Percentiles rank a stretch among this genome's conserved stretches.
Evolutionary conservation across 805 yeast species (phyloP).

Genomic region (Ogataea nonfermentans): DNA sequence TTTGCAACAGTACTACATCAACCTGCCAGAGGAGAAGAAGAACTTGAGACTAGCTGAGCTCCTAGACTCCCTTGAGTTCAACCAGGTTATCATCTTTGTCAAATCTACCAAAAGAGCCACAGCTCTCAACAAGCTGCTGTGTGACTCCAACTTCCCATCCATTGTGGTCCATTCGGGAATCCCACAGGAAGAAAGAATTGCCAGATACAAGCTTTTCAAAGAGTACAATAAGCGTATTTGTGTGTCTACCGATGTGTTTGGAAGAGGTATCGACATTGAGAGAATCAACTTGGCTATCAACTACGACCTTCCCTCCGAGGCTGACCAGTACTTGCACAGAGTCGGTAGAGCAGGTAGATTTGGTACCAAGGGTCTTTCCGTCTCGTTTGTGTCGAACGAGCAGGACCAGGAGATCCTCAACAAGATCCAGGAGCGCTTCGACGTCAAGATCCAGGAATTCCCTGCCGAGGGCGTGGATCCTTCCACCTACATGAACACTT

Average conservation of each 20-base stretch:
- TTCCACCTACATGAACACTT: conserved; percentile 95
- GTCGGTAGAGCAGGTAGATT: conserved; percentile 99
- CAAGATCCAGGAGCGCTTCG: conserved; percentile 95
- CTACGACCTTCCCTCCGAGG: conserved; percentile 94
- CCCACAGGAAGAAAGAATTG: conserved; percentile 97
- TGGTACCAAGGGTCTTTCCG: conserved; percentile 97
- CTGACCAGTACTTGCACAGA: conserved; percentile 97
- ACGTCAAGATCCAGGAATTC: conserved; percentile 90
- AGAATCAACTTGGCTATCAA: conserved; percentile 97
- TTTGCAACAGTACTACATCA: conserved; percentile 92
- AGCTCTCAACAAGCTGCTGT: conserved; percentile 82
- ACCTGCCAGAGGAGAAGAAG: conserved; percentile 87
- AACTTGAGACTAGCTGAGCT: conserved; percentile 89
- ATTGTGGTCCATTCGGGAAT: conserved; percentile 95
- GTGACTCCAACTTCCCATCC: conserved; percentile 94
- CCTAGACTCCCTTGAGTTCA: conserved; percentile 91
- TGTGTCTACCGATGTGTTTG: conserved; percentile 97
- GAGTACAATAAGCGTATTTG: conserved; percentile 98
- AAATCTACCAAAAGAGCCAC: conserved; percentile 89
- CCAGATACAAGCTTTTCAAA: conserved; percentile 91
- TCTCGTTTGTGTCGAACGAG: conserved; percentile 81
- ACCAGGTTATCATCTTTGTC: conserved; percentile 96
- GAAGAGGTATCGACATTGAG: conserved; percentile 99
- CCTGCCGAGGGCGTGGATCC: conserved; percentile 99
- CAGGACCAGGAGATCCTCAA: conserved; percentile 88